Evolutionary conservation across 2,329 filamentous ascomycete genomes (phyloP), one percentile per base, ranked within the genome.

Genomic region (Paracoccidioides lutzii): DNA sequence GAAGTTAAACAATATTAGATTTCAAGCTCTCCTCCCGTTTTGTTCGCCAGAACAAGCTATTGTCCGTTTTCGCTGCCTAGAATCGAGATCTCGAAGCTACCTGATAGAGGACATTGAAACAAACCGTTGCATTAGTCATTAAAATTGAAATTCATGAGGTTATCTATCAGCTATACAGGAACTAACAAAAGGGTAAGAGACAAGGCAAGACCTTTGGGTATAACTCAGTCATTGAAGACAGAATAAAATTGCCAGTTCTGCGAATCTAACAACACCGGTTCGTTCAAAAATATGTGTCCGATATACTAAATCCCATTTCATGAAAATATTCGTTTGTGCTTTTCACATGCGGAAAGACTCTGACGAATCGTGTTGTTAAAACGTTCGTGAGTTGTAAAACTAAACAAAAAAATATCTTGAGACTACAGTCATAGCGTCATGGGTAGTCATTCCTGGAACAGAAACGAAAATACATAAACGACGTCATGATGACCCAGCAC

Each of bases 301-400:
- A 22, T 53, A 6, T 45, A 32, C n/a, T 22, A 6, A 22, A 54
- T 55, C 37, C 52, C n/a, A 28, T 51, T 40, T 55, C 52, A 28
- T 41, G 28, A 50, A 22, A 15, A 55, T 52, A n/a, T 8, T 74
- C 77, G 0, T 72, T 85, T 49, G 84, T 84, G 76, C 67, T 84
- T 10, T 57, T 77, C n/a, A 10, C 9, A 15, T n/a, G 14, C 15
- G 22, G 22, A 42, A 14, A 40, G 38, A 9, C 32, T 43, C 15
- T 10, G 44, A 30, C 32, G 52, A 51, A 50, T 45, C 28, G 33
- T 57, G 58, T 51, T 55, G 58, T 55, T 55, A 55, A 59, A 59
- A 53, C 55, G 40, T 22, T 58, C 48, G 37, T 40, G 28, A 44
- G 42, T 14, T 28, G 41, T 5, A 42, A 38, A 40, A 52, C 37